Base-by-base conservation (phyloP, 169 alveolate species). In the Plasmodium vinckei region DNA sequence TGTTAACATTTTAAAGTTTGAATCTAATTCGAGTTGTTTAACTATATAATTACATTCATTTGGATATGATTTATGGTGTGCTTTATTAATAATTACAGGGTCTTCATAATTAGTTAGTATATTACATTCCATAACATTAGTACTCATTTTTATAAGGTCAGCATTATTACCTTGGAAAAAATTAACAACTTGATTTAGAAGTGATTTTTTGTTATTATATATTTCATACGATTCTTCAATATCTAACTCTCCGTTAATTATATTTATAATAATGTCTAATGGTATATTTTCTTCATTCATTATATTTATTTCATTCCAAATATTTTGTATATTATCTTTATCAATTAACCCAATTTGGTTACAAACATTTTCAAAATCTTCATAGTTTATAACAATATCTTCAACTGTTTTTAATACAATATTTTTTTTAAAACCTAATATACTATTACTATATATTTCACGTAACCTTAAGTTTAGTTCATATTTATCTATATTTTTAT, bases 211-310 rank as follows among this genome's bases (percentile, higher is more conserved):
- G 19, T 56, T 46, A 59, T 70, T 68, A 64, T 86, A 70, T 15
- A 59, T 46, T n/a, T 13, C 51, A 72, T 69, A 86, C 10, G 91
- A 33, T 51, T 86, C 87, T 70, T 86, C 91, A 27, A 86, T 54
- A 49, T 0, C 59, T 49, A 86, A 33, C 49, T 86, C 91, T 49
- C 91, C 91, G 60, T 70, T 70, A 44, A 86, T 13, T 69, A 70
- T 86, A 61, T 60, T 64, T 59, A 86, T 23, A 15, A 86, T 25
- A 86, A 86, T 59, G 23, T 59, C 87, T 21, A 86, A 64, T n/a
- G 91, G 91, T 39, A 86, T 69, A n/a, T 19, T 27, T 46, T 69
- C 91, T 54, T 86, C 87, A 86, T 86, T 70, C 75, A 47, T 86
- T 68, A 70, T 69, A 63, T 86, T 86, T 9, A 86, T 86, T 63